Evolutionary conservation across 352 stramenopile genomes (phyloP), one percentile per base, ranked within the genome.

Genomic region (Phytophthora europaea): DNA sequence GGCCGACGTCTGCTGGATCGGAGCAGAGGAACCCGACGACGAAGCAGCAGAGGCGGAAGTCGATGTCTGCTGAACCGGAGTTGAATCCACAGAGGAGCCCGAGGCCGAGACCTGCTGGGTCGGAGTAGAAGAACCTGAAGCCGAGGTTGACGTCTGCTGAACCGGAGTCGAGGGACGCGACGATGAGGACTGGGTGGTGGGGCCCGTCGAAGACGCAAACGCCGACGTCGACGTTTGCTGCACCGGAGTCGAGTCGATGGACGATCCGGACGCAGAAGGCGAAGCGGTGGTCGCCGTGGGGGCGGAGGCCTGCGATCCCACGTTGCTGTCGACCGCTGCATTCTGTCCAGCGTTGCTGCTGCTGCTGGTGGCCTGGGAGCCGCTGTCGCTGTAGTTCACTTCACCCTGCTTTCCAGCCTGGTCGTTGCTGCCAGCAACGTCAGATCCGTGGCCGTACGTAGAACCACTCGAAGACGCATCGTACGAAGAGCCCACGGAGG

Each of bases 361-460:
- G 16, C 23, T 61, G 1, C 40, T 20, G 40, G 47, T 28, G 31
- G 50, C 16, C 43, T 60, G 65, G 18, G 65, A 72, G 26, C 56
- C 48, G 12, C 38, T 45, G 15, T 34, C 66, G 18, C 12, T 71
- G 61, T 33, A 63, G 36, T 52, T 48, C 33, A 59, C 31, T 18
- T 33, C 54, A 51, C 31, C 51, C 22, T 68, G 48, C 22, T 68
- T 38, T 33, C 61, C 52, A 54, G 56, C 56, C 33, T 65, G 36
- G 15, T 45, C 64, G 33, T 40, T 51, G 40, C 20, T 72, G 34
- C 50, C 43, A 33, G 26, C 56, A 33, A 52, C 38, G 6, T 55
- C 50, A 15, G 63, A 76, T 22, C 59, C 56, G 18, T 54, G 43
- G 15, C 13, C 18, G 43, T 50, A 50, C 6, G 16, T 50, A 10